A percentile compares a stretch with the other conserved stretches of the same genome.
Evolutionary conservation across 2,329 filamentous ascomycete genomes (phyloP).

Genomic region (Aspergillus nomiae): DNA sequence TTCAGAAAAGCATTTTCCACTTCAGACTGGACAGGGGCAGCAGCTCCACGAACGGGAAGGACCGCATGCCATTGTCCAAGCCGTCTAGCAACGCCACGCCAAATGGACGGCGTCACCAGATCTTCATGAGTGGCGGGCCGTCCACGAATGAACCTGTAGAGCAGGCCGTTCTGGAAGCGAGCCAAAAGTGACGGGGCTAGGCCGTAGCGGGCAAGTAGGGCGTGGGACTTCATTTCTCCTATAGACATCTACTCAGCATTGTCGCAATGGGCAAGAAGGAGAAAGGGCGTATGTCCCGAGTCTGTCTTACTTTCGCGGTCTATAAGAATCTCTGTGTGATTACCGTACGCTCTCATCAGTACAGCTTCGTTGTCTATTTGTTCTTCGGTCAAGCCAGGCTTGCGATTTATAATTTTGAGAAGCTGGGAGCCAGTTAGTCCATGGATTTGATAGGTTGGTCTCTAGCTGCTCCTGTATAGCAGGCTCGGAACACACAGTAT

Average conservation of each 20-base stretch:
- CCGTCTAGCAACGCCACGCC: slow-evolving; percentile 78
- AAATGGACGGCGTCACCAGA: slow-evolving; percentile 72
- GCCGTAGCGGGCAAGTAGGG: slow-evolving; percentile 77
- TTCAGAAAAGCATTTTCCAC: slow-evolving; percentile 20
- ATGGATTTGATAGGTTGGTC: neutral
- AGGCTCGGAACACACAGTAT: slow-evolving; percentile 64
- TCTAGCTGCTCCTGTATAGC: neutral
- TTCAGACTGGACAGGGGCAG: slow-evolving; percentile 16
- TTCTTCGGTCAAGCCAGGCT: slow-evolving; percentile 69
- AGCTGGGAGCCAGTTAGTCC: slow-evolving; percentile 42
- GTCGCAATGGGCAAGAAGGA: slow-evolving; percentile 35
- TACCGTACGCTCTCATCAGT: slow-evolving; percentile 88
- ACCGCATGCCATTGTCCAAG: slow-evolving; percentile 91
- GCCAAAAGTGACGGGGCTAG: slow-evolving; percentile 87
- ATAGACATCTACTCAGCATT: slow-evolving; percentile 36
- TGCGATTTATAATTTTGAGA: slow-evolving; percentile 53
- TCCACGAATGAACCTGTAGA: slow-evolving; percentile 89
- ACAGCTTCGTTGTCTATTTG: slow-evolving; percentile 83
- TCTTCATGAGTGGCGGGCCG: slow-evolving; percentile 78
- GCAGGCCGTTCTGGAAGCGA: slow-evolving; percentile 91
- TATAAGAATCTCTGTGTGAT: slow-evolving; percentile 92
- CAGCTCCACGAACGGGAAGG: slow-evolving; percentile 58
- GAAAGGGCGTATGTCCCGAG: slow-evolving; percentile 10
- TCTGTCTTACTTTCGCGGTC: slow-evolving; percentile 78
- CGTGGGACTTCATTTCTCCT: slow-evolving; percentile 71